A percentile compares a stretch with the other conserved stretches of the same genome.
These are phyloP conservation scores for Suillus tomentosus DNA, from an alignment of 768 basidiomycete genomes.

Conservation along the genomic window DNA sequence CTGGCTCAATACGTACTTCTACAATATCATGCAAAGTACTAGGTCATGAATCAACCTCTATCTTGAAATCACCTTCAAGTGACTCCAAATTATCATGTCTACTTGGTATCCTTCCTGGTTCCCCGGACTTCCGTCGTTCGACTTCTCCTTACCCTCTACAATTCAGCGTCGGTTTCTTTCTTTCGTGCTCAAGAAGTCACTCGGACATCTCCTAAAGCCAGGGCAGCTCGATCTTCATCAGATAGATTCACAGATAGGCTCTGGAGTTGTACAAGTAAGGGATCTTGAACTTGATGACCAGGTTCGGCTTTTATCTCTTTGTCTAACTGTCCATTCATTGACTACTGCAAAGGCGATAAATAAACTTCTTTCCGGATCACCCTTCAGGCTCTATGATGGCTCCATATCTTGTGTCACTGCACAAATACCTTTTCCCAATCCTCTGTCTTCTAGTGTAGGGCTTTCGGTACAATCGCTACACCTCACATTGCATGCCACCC, in stretches of 20 bases:
- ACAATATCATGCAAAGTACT: conserved; percentile 4
- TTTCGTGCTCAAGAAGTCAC: conserved; percentile 77
- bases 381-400: conserved; percentile 69
- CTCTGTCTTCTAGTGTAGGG: conserved; percentile 71
- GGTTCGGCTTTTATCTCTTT: conserved; percentile 46
- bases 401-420: conserved; percentile 74
- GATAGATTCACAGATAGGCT: conserved; percentile 92
- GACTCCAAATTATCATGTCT: conserved; percentile 35
- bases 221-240: conserved; percentile 86
- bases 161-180: conserved; percentile 91
- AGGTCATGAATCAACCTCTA: conserved; percentile 1
- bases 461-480: conserved; percentile 69
- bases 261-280: conserved; percentile 84
- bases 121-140: conserved; percentile 58
- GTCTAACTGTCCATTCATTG: conserved; percentile 17
- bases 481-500: conserved; percentile 58
- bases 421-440: conserved; percentile 85
- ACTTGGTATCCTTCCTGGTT: conserved; percentile 63
- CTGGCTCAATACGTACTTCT: conserved; percentile 9
- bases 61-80: conserved; percentile 6
- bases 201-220: conserved; percentile 86
- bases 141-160: conserved; percentile 63
- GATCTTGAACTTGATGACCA: conserved; percentile 77
- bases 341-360: conserved; percentile 71
- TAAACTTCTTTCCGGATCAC: conserved; percentile 60